Evolutionary conservation across 495 filamentous ascomycete genomes (phyloP).

Genomic region (Viridothelium virens): DNA sequence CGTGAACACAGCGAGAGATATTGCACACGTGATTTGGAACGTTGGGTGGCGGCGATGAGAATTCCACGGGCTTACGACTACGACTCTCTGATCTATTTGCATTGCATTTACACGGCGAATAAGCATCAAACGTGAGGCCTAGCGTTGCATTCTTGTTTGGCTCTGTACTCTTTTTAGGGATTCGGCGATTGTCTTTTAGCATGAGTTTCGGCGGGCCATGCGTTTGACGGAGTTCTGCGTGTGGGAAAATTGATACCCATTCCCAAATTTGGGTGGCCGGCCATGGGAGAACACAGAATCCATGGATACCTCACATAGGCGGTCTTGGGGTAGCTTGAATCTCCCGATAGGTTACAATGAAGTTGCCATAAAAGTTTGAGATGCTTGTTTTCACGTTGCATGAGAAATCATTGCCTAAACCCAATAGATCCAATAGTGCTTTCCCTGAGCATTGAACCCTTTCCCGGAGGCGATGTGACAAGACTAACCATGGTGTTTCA

Average conservation of each 20-base stretch:
- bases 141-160: not conserved
- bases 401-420: too few species aligned
- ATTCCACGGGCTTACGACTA: not conserved
- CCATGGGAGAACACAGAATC: not conserved
- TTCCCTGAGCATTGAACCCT: too few species aligned
- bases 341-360: too few species aligned
- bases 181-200: not conserved
- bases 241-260: not conserved
- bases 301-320: not conserved
- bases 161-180: not conserved
- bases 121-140: not conserved
- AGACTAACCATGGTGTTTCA: too few species aligned
- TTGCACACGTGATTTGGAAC: conserved; percentile 96
- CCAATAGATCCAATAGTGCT: too few species aligned
- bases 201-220: not conserved
- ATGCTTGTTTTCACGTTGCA: too few species aligned
- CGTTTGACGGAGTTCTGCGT: not conserved
- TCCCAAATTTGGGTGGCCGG: not conserved
- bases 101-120: conserved; percentile 11
- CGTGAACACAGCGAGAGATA: conserved; percentile 92
- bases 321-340: not conserved
- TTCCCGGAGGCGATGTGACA: too few species aligned
- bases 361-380: too few species aligned
- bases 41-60: conserved; percentile 69
- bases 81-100: not conserved